These are phyloP conservation scores for Trametes pubescens DNA, from an alignment of 1,284 basidiomycete species.

Conservation along the genomic window DNA sequence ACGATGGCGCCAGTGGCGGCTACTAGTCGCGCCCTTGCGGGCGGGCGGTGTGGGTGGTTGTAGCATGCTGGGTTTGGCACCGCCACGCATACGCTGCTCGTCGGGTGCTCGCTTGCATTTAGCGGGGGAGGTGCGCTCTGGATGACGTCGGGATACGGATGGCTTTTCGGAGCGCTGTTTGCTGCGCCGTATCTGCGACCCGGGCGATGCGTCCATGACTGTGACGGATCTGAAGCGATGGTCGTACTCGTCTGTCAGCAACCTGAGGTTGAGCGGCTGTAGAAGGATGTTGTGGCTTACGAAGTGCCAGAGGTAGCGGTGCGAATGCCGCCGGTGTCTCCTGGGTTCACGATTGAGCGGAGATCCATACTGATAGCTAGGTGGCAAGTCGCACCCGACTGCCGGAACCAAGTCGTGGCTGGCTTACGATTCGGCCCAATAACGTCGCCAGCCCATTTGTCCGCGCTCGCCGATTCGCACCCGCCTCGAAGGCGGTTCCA, in stretches of 20 bases:
- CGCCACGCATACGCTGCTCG: constrained; percentile 28
- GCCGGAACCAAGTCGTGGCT: constrained; percentile 18
- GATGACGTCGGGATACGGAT: constrained; percentile 15
- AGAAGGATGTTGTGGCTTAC: constrained; percentile 16
- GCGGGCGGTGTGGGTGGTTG: constrained; percentile 15
- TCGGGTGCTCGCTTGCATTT: constrained; percentile 18
- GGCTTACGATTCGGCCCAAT: constrained; percentile 25
- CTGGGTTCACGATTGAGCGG: constrained; percentile 31
- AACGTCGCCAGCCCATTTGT: constrained; percentile 9
- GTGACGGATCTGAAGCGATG: constrained; percentile 9
- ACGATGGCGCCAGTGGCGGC: constrained; percentile 29
- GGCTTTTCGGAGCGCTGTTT: constrained; percentile 20
- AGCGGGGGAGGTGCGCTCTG: constrained; percentile 13
- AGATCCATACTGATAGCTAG: constrained; percentile 33
- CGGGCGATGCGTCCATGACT: constrained; percentile 13
- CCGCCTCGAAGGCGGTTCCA: constrained; percentile 11
- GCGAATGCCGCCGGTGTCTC: constrained; percentile 24
- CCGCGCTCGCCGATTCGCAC: constrained; percentile 26
- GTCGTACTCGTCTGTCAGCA: constrained; percentile 12
- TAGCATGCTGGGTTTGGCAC: constrained; percentile 21
- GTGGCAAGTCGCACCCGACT: constrained; percentile 23
- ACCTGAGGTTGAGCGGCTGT: constrained; percentile 7
- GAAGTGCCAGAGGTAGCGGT: constrained; percentile 27
- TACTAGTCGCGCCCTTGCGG: constrained; percentile 19
- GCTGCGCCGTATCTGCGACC: constrained; percentile 19